phyloP scores from a whole-genome alignment of 2,329 filamentous ascomycete species.

The Cyphellophora europaea region DNA sequence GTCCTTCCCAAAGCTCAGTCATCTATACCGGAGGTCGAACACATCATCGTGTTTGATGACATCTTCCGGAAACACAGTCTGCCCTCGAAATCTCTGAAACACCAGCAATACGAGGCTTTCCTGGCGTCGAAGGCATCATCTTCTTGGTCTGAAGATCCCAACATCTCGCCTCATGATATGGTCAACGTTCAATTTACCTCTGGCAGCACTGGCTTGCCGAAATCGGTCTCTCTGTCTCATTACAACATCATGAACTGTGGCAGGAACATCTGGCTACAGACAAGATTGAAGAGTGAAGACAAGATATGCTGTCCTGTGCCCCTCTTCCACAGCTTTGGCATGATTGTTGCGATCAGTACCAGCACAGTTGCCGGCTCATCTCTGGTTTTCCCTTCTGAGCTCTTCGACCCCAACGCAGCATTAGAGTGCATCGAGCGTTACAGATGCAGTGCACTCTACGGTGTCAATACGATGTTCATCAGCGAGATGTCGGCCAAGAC shows the following conservation, averaged over 20 bases:
- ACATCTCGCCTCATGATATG: constrained; percentile 60
- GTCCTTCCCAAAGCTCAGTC: constrained; percentile 73
- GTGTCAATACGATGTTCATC: constrained; percentile 6
- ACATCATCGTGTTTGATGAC: constrained; percentile 65
- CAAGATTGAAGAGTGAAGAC: constrained; percentile 66
- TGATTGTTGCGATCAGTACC: constrained; percentile 67
- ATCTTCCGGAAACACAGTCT: constrained; percentile 80
- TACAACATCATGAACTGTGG: constrained; percentile 83
- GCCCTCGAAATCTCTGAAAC: constrained; percentile 69
- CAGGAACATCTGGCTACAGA: constrained; percentile 67
- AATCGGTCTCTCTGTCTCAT: constrained; percentile 82
- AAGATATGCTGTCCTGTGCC: constrained; percentile 55
- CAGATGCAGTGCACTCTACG: constrained; percentile 28
- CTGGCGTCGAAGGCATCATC: constrained; percentile 62
- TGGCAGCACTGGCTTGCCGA: constrained; percentile 82
- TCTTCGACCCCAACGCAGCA: constrained; percentile 69
- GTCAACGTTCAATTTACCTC: constrained; percentile 95
- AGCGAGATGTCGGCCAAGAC: not conserved
- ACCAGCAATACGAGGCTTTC: constrained; percentile 85
- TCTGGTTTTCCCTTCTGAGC: constrained; percentile 78
- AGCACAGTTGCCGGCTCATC: constrained; percentile 48
- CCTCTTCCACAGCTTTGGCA: constrained; percentile 68
- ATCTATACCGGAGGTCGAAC: constrained; percentile 56
- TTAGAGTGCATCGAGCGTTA: constrained; percentile 32
- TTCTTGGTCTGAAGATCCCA: constrained; percentile 2